Percentiles rank a stretch among this genome's conserved stretches.
These are phyloP conservation scores for Acanthamoeba castellanii DNA, from an alignment of 208 protist species.

Conservation along the genomic window DNA sequence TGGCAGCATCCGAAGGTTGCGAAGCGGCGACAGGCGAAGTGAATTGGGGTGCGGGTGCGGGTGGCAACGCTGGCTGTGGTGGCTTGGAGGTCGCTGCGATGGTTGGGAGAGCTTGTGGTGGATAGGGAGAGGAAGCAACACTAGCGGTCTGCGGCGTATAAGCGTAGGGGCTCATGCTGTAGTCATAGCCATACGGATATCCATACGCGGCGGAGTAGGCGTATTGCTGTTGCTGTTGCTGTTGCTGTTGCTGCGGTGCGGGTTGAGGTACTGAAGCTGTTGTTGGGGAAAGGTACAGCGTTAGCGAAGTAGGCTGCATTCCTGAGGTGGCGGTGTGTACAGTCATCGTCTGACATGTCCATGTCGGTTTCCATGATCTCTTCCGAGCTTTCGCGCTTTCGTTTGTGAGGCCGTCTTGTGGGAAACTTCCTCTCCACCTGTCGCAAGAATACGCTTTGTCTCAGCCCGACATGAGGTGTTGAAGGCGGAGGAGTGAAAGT, in stretches of 20 bases:
- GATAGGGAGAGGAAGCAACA: not conserved
- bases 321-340: not conserved
- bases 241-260: not conserved
- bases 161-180: not conserved
- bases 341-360: slow-evolving; percentile 2
- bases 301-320: not conserved
- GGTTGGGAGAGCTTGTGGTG: not conserved
- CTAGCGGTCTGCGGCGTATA: not conserved
- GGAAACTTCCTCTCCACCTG: not conserved
- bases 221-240: not conserved
- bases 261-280: not conserved
- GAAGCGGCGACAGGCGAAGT: not conserved
- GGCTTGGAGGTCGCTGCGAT: too few species aligned
- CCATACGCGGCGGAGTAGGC: not conserved
- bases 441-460: not conserved
- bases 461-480: not conserved
- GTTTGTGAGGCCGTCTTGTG: not conserved
- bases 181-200: not conserved
- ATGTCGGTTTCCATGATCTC: not conserved
- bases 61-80: too few species aligned
- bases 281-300: not conserved
- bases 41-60: too few species aligned
- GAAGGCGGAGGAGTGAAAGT: not conserved
- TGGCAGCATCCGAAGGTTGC: not conserved
- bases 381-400: not conserved